These are phyloP conservation scores for Ascochyta rabiei DNA, from an alignment of 2,329 filamentous ascomycete genomes.

Conservation along the genomic window DNA sequence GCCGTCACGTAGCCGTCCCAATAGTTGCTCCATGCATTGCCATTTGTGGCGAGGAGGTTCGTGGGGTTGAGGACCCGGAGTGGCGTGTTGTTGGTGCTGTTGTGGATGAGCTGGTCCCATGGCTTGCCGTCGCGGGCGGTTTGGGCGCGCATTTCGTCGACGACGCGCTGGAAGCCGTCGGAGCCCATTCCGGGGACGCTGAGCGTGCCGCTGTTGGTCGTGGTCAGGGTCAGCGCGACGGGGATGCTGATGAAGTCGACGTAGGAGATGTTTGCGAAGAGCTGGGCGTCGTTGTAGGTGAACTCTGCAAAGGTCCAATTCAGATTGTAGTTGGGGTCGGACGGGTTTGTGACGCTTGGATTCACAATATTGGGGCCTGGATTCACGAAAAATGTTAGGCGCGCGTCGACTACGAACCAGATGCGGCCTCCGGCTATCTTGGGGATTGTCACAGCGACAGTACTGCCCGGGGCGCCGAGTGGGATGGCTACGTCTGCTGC, in stretches of 20 bases:
- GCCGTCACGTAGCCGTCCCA: constrained; percentile 59
- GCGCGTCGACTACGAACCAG: constrained; percentile 69
- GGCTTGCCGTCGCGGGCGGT: constrained; percentile 58
- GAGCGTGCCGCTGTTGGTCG: constrained; percentile 48
- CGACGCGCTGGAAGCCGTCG: constrained; percentile 63
- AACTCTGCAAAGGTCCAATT: constrained; percentile 57
- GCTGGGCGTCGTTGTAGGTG: constrained; percentile 54
- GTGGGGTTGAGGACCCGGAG: constrained; percentile 54
- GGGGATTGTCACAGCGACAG: constrained; percentile 68
- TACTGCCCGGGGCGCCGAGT: constrained; percentile 66
- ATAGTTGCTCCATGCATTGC: constrained; percentile 57
- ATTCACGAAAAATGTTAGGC: constrained; percentile 73
- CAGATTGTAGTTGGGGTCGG: constrained; percentile 55
- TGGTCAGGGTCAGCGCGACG: constrained; percentile 52
- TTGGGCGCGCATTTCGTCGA: constrained; percentile 61
- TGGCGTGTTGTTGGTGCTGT: constrained; percentile 45
- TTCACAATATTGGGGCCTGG: constrained; percentile 75
- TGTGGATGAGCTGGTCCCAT: constrained; percentile 67
- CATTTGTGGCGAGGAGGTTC: constrained; percentile 54
- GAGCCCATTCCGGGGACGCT: constrained; percentile 63
- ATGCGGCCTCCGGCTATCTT: constrained; percentile 73
- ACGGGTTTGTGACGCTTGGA: constrained; percentile 71
- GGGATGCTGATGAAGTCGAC: constrained; percentile 73
- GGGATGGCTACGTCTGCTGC: constrained; percentile 66
- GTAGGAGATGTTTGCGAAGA: constrained; percentile 66